These are phyloP conservation scores for Sporothrix pseudoabietina DNA, from an alignment of 2,329 filamentous ascomycete species.

Conservation along the genomic window DNA sequence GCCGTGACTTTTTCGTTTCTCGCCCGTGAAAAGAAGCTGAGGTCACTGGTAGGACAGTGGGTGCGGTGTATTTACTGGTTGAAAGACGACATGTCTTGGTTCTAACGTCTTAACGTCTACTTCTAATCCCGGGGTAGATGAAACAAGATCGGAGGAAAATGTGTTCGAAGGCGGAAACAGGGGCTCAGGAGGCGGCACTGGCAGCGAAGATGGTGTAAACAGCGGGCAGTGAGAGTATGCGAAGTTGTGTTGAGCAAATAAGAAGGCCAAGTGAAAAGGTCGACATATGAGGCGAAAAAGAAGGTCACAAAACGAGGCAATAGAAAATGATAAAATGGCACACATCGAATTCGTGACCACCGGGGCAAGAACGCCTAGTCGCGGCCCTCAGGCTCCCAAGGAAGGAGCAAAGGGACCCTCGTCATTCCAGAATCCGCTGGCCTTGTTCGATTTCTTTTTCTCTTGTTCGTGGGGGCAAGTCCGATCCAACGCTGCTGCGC, in stretches of 20 bases:
- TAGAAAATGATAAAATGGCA: not conserved
- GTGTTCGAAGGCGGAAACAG: constrained; percentile 29
- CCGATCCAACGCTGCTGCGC: constrained; percentile 25
- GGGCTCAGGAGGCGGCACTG: constrained; percentile 28
- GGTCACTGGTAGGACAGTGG: not conserved
- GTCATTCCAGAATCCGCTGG: not conserved
- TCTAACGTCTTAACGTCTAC: not conserved
- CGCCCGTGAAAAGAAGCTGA: not conserved
- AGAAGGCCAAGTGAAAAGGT: not conserved
- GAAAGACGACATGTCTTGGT: not conserved
- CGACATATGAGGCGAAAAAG: not conserved
- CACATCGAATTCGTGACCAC: not conserved
- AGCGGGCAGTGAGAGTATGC: not conserved
- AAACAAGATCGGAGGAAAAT: constrained; percentile 27
- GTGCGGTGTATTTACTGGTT: not conserved
- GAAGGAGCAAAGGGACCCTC: not conserved
- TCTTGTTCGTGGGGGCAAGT: not conserved
- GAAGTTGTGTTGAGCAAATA: not conserved
- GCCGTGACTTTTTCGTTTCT: not conserved
- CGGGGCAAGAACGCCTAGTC: constrained; percentile 21
- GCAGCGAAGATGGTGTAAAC: constrained; percentile 16
- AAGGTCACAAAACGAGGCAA: not conserved
- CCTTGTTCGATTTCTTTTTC: not conserved
- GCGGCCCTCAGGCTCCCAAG: not conserved
- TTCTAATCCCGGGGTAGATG: constrained; percentile 26